A percentile compares a stretch with the other conserved stretches of the same genome.
These are phyloP conservation scores for Leccinum discolor DNA, from an alignment of 1,284 basidiomycete genomes.

Conservation along the genomic window DNA sequence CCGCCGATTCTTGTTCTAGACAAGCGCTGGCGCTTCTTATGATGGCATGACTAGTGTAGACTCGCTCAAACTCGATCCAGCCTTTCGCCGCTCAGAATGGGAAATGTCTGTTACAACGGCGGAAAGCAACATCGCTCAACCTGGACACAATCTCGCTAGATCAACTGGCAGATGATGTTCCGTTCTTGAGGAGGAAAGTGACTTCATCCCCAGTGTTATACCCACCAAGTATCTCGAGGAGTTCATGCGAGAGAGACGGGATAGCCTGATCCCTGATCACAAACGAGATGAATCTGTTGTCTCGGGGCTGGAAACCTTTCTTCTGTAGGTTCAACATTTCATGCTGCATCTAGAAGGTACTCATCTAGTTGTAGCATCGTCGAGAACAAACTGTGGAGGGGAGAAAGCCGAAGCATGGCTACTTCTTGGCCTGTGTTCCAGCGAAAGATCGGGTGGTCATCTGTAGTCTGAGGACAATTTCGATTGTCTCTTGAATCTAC, in stretches of 20 bases:
- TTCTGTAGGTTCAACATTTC: conserved; percentile 44
- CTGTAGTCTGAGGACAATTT: conserved; percentile 19
- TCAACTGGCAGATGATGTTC: no score
- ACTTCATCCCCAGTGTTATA: conserved; percentile 68
- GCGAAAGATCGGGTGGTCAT: conserved; percentile 66
- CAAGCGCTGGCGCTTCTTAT: background rate
- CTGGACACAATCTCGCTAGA: no score
- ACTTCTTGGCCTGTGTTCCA: conserved; percentile 57
- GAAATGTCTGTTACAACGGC: no score
- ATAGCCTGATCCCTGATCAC: conserved; percentile 40
- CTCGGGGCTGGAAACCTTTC: conserved; percentile 64
- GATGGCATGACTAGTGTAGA: no score
- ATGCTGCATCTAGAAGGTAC: conserved; percentile 3
- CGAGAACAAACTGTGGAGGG: conserved; percentile 73
- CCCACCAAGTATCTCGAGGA: conserved; percentile 51
- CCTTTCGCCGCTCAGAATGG: no score
- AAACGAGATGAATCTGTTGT: conserved; percentile 52
- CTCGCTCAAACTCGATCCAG: no score
- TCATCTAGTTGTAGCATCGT: conserved; percentile 50
- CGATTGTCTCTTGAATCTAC: no score
- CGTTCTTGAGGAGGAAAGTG: no score
- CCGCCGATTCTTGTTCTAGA: background rate
- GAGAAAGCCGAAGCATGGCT: conserved; percentile 58
- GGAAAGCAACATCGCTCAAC: no score
- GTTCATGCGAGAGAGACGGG: conserved; percentile 41